Evolutionary conservation across 345 rosid species (phyloP), one percentile per base, ranked within the genome.

Genomic region (Corchorus olitorius): DNA sequence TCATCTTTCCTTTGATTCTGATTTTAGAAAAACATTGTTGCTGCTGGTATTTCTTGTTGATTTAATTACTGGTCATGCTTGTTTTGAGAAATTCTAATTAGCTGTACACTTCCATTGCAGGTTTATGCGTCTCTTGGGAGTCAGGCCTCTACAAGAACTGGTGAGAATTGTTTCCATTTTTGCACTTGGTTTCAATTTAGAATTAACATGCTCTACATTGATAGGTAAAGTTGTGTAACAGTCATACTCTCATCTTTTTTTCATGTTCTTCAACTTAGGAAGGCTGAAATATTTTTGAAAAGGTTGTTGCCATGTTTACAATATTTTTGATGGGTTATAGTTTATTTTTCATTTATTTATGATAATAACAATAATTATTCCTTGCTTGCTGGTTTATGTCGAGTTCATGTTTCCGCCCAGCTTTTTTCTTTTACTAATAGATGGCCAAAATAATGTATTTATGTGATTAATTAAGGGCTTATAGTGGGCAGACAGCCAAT

Each of bases 111-210:
- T 73, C n/a, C 15, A 65, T 78, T 81, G 73, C 87, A 96, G 99
- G 99, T 87, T 85, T 94, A 73, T 96, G 98, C 70, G 76, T 94
- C 74, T 88, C 94, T 5, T 94, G 94, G 94, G 97, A 96, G 77
- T 78, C 97, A 5, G 54, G 78, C 17, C 87, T 94, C 53, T 96
- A 86, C 80, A 81, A 43, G 81, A 94, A 96, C 86, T 96, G 98
- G 98, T 93, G 78, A 89, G 87, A 72, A 65, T 59, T 77, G 41
- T 79, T 65, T 78, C 54, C 17, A 16, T 68, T 43, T 39, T 63
- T 35, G 55, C 34, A 34, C 45, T 61, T 15, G 35, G 48, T 72
- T 55, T 17, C 37, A 20, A 13, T 19, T 34, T 41, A n/a, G 33
- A 72, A 72, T 34, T 35, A 63, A 63, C 11, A 6, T 22, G 63